Evolutionary conservation across 148 eudicot genomes (phyloP).

Genomic region (Nepenthes mirabilis): DNA sequence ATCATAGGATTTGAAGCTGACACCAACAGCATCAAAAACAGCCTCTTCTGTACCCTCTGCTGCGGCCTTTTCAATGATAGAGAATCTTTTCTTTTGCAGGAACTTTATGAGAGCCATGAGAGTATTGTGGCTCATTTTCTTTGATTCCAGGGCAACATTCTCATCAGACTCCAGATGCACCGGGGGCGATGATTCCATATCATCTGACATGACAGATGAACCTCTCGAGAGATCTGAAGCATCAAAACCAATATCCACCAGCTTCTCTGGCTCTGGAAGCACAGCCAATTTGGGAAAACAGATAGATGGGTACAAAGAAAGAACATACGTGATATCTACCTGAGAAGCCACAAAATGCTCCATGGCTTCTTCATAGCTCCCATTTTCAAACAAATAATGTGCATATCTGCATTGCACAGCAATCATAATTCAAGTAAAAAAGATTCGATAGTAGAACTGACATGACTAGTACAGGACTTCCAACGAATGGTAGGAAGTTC

Average conservation of each 20-base stretch:
- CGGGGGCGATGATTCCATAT: constrained; percentile 54
- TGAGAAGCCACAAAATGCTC: constrained; percentile 94
- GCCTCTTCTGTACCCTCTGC: constrained; percentile 96
- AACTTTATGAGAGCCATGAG: constrained; percentile 88
- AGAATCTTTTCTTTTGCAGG: constrained; percentile 81
- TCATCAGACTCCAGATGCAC: constrained; percentile 47
- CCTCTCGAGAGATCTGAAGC: constrained; percentile 55
- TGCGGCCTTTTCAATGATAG: constrained; percentile 76
- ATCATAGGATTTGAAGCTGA: constrained; percentile 45
- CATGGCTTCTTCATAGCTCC: constrained; percentile 94
- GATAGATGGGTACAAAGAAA: constrained; percentile 80
- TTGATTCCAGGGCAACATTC: constrained; percentile 56
- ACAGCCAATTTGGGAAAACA: constrained; percentile 60
- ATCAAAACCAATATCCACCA: constrained; percentile 58
- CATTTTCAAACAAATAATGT: constrained; percentile 88
- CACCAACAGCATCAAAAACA: constrained; percentile 86
- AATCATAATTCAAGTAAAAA: not conserved
- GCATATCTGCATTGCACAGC: constrained; percentile 61
- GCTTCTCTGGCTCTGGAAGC: constrained; percentile 67
- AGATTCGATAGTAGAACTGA: not conserved
- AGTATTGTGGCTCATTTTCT: constrained; percentile 87
- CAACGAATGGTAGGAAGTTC: not conserved
- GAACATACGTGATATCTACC: constrained; percentile 87
- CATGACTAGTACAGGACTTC: not conserved
- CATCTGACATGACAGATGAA: constrained; percentile 81